These are phyloP conservation scores for Exophiala viscosa DNA, from an alignment of 2,329 filamentous ascomycete species.

Conservation along the genomic window DNA sequence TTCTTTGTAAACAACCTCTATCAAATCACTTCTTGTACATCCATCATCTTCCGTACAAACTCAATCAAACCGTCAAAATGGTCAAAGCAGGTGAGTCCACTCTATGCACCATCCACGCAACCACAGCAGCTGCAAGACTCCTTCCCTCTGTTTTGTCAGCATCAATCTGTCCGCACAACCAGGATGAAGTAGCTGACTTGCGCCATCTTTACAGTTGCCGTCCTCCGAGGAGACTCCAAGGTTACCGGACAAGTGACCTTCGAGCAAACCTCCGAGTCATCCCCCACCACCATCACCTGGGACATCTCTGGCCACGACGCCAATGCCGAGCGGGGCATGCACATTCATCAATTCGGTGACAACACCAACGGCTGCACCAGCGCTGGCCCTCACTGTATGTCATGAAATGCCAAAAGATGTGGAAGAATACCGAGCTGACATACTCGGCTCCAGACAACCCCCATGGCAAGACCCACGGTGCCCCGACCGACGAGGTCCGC, in stretches of 20 bases:
- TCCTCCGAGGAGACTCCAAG: conserved; percentile 97
- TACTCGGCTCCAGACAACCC: conserved; percentile 73
- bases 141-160: conserved; percentile 16
- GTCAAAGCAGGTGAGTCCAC: conserved; percentile 83
- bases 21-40: background rate
- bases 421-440: conserved; percentile 7
- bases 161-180: background rate
- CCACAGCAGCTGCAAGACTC: background rate
- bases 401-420: background rate
- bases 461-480: conserved; percentile 85
- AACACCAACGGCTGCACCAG: conserved; percentile 99
- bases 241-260: conserved; percentile 91
- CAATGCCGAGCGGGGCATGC: conserved; percentile 96
- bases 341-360: conserved; percentile 98
- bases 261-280: conserved; percentile 80
- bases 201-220: conserved; percentile 64
- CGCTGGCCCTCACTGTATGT: conserved; percentile 92
- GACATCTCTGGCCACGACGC: conserved; percentile 88
- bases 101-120: too few relatives aligned
- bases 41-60: background rate
- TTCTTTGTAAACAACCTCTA: background rate
- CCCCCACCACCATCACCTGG: conserved; percentile 83
- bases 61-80: conserved; percentile 67
- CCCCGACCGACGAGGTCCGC: conserved; percentile 74
- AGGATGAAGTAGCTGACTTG: background rate